Conservation (phyloP, 306 rosid genomes). For the Luffa acutangula region DNA sequence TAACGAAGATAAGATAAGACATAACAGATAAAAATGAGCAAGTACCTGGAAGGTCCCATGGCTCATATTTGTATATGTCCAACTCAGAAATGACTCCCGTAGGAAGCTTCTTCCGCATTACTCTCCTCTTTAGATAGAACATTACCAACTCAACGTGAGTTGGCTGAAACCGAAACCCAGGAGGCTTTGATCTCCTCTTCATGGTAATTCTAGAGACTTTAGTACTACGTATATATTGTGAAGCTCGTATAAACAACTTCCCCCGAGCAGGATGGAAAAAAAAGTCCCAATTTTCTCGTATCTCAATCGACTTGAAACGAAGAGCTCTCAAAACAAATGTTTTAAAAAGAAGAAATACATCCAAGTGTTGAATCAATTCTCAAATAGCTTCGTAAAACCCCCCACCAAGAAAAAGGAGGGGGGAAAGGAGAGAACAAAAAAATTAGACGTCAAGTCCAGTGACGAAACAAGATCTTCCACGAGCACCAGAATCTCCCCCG, state of each 20-base stretch:
- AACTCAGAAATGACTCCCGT: conserved; percentile 37
- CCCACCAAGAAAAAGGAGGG: neutral
- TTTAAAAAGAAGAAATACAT: neutral
- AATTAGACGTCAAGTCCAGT: conserved; percentile 34
- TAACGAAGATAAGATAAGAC: neutral
- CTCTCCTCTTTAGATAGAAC: conserved; percentile 52
- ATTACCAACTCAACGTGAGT: conserved; percentile 48
- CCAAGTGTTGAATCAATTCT: neutral
- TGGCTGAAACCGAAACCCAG: conserved; percentile 73
- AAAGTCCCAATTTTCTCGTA: neutral
- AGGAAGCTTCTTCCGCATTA: conserved; percentile 23
- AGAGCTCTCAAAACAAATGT: neutral
- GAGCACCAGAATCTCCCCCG: conserved; percentile 34
- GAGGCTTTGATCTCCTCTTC: conserved; percentile 21
- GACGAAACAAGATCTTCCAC: conserved; percentile 34
- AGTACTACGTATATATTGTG: neutral
- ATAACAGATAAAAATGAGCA: neutral
- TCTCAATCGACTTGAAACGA: conserved; percentile 2
- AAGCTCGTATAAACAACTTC: neutral
- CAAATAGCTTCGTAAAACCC: neutral
- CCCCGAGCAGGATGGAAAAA: neutral
- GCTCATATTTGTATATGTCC: conserved; percentile 47
- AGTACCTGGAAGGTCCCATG: conserved; percentile 82
- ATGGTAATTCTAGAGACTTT: conserved; percentile 7
- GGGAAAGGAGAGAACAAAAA: neutral